phyloP scores from a whole-genome alignment of 139 green algal genomes.

The Zygnema circumcarinatum region DNA sequence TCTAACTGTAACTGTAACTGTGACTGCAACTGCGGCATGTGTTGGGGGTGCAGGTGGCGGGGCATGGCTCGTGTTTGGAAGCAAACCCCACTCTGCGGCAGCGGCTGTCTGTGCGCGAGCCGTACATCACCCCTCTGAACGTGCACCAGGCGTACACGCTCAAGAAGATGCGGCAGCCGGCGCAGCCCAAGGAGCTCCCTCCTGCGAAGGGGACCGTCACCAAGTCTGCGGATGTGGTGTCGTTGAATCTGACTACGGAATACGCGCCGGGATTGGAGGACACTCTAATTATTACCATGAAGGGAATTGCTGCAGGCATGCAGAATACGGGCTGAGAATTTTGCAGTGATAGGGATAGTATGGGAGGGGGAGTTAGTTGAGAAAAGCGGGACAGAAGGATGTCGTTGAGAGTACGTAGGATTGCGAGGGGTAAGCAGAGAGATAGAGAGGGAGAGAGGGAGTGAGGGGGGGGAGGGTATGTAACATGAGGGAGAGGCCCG shows the following conservation, averaged over 20 bases:
- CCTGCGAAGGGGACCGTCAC: background rate
- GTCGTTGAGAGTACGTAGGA: too few relatives aligned
- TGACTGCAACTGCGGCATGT: too few relatives aligned
- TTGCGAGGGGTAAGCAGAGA: background rate
- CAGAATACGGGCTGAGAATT: slow-evolving; percentile 89
- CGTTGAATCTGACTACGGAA: slow-evolving; percentile 56
- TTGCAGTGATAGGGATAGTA: too few relatives aligned
- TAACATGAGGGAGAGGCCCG: too few relatives aligned
- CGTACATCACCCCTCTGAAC: slow-evolving; percentile 67
- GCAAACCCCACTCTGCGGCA: slow-evolving; percentile 15
- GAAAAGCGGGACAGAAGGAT: too few relatives aligned
- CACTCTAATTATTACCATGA: slow-evolving; percentile 90
- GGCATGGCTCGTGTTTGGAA: slow-evolving; percentile 21
- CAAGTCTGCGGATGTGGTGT: slow-evolving; percentile 43
- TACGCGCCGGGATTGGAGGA: slow-evolving; percentile 62
- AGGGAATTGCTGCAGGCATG: slow-evolving; percentile 96
- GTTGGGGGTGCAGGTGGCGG: slow-evolving; percentile 25
- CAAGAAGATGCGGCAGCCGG: slow-evolving; percentile 57
- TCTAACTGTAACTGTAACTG: too few relatives aligned
- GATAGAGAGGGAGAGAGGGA: too few relatives aligned
- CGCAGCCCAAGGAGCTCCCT: slow-evolving; percentile 49
- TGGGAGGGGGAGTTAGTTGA: too few relatives aligned
- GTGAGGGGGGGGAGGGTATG: too few relatives aligned
- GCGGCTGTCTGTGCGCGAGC: slow-evolving; percentile 63
- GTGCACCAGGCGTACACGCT: slow-evolving; percentile 62